Conservation (phyloP, 805 yeast genomes). For the Danielia oregonensis region DNA sequence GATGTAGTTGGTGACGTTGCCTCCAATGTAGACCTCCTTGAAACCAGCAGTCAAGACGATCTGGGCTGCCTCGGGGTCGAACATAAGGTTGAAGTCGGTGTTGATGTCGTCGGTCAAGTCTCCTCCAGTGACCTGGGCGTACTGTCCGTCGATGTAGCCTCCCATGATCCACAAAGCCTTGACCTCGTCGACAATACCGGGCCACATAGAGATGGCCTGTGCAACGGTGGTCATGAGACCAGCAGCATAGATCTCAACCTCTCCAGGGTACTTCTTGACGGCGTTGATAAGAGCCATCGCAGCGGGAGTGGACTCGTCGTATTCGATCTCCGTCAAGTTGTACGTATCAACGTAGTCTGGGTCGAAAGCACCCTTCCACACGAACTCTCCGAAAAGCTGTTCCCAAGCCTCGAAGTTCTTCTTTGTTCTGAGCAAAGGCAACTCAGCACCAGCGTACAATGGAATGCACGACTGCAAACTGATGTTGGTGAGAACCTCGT, state of each 20-base stretch:
- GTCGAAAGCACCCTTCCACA: slow-evolving; percentile 42
- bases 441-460: slow-evolving; percentile 33
- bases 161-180: slow-evolving; percentile 42
- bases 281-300: slow-evolving; percentile 40
- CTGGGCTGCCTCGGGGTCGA: slow-evolving; percentile 46
- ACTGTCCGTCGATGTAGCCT: slow-evolving; percentile 41
- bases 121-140: slow-evolving; percentile 28
- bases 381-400: slow-evolving; percentile 33
- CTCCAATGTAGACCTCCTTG: slow-evolving; percentile 37
- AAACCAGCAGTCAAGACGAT: slow-evolving; percentile 39
- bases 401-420: slow-evolving; percentile 40
- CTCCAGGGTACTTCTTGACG: slow-evolving; percentile 33
- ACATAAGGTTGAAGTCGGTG: slow-evolving; percentile 42
- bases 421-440: slow-evolving; percentile 35
- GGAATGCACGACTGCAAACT: slow-evolving; percentile 36
- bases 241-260: slow-evolving; percentile 33
- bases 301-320: slow-evolving; percentile 29
- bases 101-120: slow-evolving; percentile 28
- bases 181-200: slow-evolving; percentile 35
- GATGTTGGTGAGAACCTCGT: slow-evolving; percentile 25
- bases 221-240: slow-evolving; percentile 45
- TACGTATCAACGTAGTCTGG: slow-evolving; percentile 28
- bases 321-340: slow-evolving; percentile 28
- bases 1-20: slow-evolving; percentile 39
- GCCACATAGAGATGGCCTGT: slow-evolving; percentile 40